Evolutionary conservation across 2,329 filamentous ascomycete species (phyloP).

Genomic region (Seiridium unicorne): DNA sequence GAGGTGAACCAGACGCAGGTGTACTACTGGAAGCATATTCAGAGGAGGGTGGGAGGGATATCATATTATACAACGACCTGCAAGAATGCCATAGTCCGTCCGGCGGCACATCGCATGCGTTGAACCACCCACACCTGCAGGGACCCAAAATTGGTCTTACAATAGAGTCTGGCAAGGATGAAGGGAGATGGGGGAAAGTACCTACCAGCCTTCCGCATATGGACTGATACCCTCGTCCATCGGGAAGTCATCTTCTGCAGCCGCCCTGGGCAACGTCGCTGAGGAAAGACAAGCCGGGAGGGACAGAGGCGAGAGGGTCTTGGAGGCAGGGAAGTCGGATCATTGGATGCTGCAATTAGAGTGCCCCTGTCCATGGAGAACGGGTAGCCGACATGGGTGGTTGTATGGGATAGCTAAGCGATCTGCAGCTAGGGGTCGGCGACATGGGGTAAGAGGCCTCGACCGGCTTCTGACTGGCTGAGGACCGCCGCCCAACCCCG

Average conservation of each 20-base stretch:
- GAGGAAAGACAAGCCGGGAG: slow-evolving; percentile 4
- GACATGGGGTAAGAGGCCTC: slow-evolving; percentile 16
- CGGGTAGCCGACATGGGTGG: slow-evolving; percentile 17
- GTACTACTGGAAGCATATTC: slow-evolving; percentile 16
- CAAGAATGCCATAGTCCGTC: not conserved
- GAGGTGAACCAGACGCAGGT: slow-evolving; percentile 19
- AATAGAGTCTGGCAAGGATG: not conserved
- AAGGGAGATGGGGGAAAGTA: not conserved
- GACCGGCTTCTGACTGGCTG: slow-evolving; percentile 17
- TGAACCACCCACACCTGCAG: slow-evolving; percentile 9
- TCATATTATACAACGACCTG: slow-evolving; percentile 9
- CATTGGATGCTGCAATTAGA: slow-evolving; percentile 8
- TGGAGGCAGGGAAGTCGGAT: not conserved
- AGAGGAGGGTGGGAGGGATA: slow-evolving; percentile 14
- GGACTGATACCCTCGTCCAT: not conserved
- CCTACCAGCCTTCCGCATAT: not conserved
- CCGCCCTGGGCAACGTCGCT: slow-evolving; percentile 11
- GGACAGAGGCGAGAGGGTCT: not conserved
- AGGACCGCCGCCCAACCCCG: slow-evolving; percentile 1
- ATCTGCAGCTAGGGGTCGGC: slow-evolving; percentile 27
- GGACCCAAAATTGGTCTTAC: slow-evolving; percentile 15
- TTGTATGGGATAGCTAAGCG: slow-evolving; percentile 23
- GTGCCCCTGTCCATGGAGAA: slow-evolving; percentile 5
- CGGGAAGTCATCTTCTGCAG: slow-evolving; percentile 3
- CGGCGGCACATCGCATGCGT: not conserved